phyloP scores from a whole-genome alignment of 768 basidiomycete genomes.

The Pleurotus pulmonarius region DNA sequence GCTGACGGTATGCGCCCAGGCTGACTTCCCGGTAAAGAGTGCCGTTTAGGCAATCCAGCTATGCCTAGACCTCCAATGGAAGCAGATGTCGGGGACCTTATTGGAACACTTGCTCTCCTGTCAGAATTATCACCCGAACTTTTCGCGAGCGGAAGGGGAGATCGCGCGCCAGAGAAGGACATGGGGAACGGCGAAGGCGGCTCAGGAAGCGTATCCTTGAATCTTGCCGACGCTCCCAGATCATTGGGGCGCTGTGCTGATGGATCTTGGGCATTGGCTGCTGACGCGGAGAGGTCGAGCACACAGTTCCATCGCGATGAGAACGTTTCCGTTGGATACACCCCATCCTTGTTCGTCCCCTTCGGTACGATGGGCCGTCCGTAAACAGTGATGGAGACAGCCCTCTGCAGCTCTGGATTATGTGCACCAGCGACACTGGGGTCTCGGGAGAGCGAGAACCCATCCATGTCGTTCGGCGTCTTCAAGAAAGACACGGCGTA shows the following conservation, averaged over 20 bases:
- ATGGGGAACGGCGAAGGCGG: conserved; percentile 79
- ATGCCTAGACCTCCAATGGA: background rate
- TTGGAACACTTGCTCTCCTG: conserved; percentile 1
- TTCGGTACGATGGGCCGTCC: conserved; percentile 60
- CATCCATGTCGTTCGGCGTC: conserved; percentile 55
- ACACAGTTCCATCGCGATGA: conserved; percentile 89
- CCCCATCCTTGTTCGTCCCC: conserved; percentile 10
- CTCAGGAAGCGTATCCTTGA: conserved; percentile 56
- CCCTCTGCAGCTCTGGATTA: conserved; percentile 56
- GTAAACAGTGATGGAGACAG: conserved; percentile 75
- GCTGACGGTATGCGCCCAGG: conserved; percentile 13
- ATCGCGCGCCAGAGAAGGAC: conserved; percentile 20
- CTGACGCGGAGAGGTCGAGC: conserved; percentile 59
- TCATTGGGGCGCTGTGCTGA: conserved; percentile 6
- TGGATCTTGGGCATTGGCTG: background rate
- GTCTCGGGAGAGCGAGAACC: conserved; percentile 29
- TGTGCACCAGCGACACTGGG: conserved; percentile 18
- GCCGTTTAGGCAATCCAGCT: background rate
- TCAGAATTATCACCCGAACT: background rate
- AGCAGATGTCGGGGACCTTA: conserved; percentile 6
- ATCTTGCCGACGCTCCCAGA: background rate
- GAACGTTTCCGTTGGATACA: conserved; percentile 71
- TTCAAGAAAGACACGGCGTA: conserved; percentile 84
- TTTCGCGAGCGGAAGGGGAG: background rate
- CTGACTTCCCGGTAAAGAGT: background rate